These are phyloP conservation scores for Eremothecium cymbalariae DNA, from an alignment of 1,139 yeast species.

Conservation along the genomic window DNA sequence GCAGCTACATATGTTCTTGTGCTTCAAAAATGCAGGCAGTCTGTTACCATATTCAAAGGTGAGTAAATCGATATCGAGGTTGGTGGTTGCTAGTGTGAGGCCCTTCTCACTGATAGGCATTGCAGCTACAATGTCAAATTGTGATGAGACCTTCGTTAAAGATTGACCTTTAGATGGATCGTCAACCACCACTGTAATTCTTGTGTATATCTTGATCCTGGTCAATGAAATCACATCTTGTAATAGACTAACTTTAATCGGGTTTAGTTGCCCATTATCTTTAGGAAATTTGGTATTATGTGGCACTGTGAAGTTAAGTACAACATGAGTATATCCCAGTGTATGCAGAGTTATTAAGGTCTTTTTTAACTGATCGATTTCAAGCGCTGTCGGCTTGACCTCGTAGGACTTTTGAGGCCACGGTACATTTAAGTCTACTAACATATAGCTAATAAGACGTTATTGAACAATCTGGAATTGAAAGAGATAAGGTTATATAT, in stretches of 20 bases:
- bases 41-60: slow-evolving; percentile 61
- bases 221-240: slow-evolving; percentile 20
- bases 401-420: slow-evolving; percentile 61
- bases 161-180: slow-evolving; percentile 76
- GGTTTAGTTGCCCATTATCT: slow-evolving; percentile 23
- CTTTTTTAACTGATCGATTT: slow-evolving; percentile 40
- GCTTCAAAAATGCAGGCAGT: slow-evolving; percentile 71
- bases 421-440: slow-evolving; percentile 69
- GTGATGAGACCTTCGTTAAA: slow-evolving; percentile 49
- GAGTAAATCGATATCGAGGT: slow-evolving; percentile 61
- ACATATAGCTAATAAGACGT: too few species aligned
- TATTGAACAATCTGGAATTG: too few species aligned
- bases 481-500: too few species aligned
- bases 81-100: slow-evolving; percentile 60
- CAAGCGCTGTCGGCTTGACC: slow-evolving; percentile 36
- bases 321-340: slow-evolving; percentile 67
- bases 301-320: slow-evolving; percentile 55
- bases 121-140: slow-evolving; percentile 75
- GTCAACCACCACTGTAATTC: slow-evolving; percentile 67
- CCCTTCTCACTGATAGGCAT: slow-evolving; percentile 77
- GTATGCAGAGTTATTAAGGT: slow-evolving; percentile 49
- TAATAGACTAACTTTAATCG: slow-evolving; percentile 25
- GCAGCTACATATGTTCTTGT: slow-evolving; percentile 78
- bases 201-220: slow-evolving; percentile 52
- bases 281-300: slow-evolving; percentile 53